Base-by-base conservation (phyloP, 208 protist species). In the Trypanosoma melophagium region DNA sequence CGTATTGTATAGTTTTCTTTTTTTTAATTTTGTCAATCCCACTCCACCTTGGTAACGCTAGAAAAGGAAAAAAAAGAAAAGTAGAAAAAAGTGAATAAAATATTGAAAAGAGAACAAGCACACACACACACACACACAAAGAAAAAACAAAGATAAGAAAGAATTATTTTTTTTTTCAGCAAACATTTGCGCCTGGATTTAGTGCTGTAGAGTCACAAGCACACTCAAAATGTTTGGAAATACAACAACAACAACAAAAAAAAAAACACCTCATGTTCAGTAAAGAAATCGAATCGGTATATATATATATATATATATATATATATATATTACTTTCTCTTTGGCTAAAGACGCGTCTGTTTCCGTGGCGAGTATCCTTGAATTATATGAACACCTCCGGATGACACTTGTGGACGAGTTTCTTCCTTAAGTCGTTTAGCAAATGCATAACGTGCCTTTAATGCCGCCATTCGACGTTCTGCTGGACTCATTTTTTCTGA, bases 361-460 rank as follows among this genome's bases (percentile, higher is more conserved):
- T 90, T 81, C 9, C 62, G 64, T 17, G 86, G 86, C 5, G 89
- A 77, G 45, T 89, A 73, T 0, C 89, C 89, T 24, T 81, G 77
- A 62, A 95, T 85, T 12, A 92, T 72, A 12, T 65, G 74, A 38
- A 82, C 77, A 56, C 85, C 83, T 0, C 62, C 70, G 12, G 62
- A 59, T 9, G 58, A 55, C 5, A 53, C 63, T 57, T 35, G 66
- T 50, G 64, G 61, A 4, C 31, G 42, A 42, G 47, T 59, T 56
- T 71, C 69, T 0, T 71, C 75, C 58, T 84, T 80, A 14, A 87
- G 58, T 50, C 62, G 51, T 59, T 91, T 76, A 0, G 84, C 83
- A 42, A 89, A 74, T 14, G 80, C 76, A 60, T 93, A 83, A 19
- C 90, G 86, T 3, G 83, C 78, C 71, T 95, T 95, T 12, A 95